These are phyloP conservation scores for Sarocladium strictum DNA, from an alignment of 2,329 filamentous ascomycete genomes.

Conservation along the genomic window DNA sequence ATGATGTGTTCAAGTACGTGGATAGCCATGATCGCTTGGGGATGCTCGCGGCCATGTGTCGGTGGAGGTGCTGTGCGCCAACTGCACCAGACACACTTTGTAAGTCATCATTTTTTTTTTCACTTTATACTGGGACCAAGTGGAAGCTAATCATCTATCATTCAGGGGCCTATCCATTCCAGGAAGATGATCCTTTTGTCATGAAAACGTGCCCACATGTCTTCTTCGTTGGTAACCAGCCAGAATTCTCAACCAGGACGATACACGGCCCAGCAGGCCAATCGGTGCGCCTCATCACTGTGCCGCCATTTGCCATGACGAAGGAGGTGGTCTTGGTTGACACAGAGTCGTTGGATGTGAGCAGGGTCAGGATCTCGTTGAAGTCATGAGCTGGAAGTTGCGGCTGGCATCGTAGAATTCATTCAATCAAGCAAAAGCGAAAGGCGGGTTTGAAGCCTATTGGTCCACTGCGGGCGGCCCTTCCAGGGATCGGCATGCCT, in stretches of 20 bases:
- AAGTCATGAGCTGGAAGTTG: not conserved
- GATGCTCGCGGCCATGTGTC: constrained; percentile 91
- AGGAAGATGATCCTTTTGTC: constrained; percentile 87
- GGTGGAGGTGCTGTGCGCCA: constrained; percentile 86
- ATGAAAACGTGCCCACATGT: constrained; percentile 81
- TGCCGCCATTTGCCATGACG: constrained; percentile 76
- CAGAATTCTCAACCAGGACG: constrained; percentile 65
- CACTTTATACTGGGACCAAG: too few species aligned
- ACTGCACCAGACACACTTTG: constrained; percentile 95
- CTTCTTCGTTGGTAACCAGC: constrained; percentile 84
- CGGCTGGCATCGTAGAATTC: not conserved
- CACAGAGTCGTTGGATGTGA: constrained; percentile 74
- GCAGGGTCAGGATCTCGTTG: constrained; percentile 55
- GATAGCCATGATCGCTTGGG: constrained; percentile 69
- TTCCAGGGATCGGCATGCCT: not conserved
- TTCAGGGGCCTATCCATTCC: constrained; percentile 92
- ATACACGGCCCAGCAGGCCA: constrained; percentile 65
- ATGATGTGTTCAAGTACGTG: constrained; percentile 91
- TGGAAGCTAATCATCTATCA: not conserved
- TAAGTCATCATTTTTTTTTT: constrained; percentile 41
- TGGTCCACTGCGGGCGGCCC: too few species aligned
- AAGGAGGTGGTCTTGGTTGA: constrained; percentile 80
- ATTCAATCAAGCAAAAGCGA: not conserved
- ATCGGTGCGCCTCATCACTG: constrained; percentile 68
- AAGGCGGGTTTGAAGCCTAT: too few species aligned